These are phyloP conservation scores for Dactylis glomerata DNA, from an alignment of 176 grass and related monocot species.

Conservation along the genomic window DNA sequence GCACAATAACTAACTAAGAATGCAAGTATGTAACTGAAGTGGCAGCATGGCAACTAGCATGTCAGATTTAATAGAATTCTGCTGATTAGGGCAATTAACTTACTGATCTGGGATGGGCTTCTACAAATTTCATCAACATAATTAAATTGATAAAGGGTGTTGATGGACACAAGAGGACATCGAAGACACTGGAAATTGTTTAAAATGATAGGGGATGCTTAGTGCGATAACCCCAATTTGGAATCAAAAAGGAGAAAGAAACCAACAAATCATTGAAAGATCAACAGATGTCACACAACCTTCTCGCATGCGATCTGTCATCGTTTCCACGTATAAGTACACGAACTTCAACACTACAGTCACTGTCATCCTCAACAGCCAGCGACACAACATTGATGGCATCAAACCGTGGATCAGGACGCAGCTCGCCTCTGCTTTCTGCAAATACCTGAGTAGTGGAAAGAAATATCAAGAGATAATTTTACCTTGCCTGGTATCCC, in stretches of 20 bases:
- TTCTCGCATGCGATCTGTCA: conserved; percentile 45
- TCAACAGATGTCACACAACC: conserved; percentile 33
- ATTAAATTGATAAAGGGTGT: background rate
- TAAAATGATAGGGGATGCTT: background rate
- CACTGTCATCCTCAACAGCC: conserved; percentile 63
- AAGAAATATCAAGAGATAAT: conserved; percentile 41
- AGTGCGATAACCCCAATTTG: background rate
- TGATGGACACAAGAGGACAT: background rate
- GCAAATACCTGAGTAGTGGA: conserved; percentile 56
- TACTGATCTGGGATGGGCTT: background rate
- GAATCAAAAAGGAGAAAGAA: background rate
- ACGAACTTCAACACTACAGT: conserved; percentile 39
- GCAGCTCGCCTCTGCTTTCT: conserved; percentile 75
- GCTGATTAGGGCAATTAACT: background rate
- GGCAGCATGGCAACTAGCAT: background rate
- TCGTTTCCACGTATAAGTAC: conserved; percentile 57
- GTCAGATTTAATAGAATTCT: background rate
- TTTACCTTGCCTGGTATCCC: conserved; percentile 15
- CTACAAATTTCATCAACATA: background rate
- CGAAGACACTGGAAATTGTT: background rate
- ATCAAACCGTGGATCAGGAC: conserved; percentile 83
- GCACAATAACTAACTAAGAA: conserved; percentile 1
- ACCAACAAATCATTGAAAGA: conserved; percentile 3
- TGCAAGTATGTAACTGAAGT: background rate
- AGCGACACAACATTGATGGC: conserved; percentile 76